A percentile compares a stretch with the other conserved stretches of the same genome.
These are phyloP conservation scores for Ogataea ganodermae DNA, from an alignment of 805 yeast species.

Conservation along the genomic window DNA sequence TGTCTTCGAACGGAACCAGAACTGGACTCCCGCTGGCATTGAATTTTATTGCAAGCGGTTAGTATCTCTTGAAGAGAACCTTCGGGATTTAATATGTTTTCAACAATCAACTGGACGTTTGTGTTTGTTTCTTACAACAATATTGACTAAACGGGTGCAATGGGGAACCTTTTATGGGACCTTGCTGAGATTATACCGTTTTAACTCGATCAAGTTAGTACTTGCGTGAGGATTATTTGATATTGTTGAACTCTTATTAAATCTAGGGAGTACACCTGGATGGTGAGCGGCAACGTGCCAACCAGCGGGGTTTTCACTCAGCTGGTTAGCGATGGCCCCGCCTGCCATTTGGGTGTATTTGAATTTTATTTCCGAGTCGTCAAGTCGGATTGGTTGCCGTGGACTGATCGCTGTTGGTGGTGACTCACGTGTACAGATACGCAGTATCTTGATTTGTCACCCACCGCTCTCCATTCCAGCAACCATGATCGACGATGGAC, in stretches of 20 bases:
- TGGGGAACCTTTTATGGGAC: slow-evolving; percentile 1
- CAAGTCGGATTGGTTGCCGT: no score
- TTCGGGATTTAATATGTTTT: slow-evolving; percentile 14
- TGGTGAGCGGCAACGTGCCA: slow-evolving; percentile 3
- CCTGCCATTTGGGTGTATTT: no score
- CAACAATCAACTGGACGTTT: slow-evolving; percentile 13
- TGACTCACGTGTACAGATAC: no score
- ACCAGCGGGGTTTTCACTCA: not conserved
- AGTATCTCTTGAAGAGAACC: slow-evolving; percentile 37
- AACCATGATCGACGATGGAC: no score
- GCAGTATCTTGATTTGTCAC: no score
- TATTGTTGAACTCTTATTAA: slow-evolving; percentile 37
- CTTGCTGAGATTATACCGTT: slow-evolving; percentile 74
- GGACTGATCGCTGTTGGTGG: no score
- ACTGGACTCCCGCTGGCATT: slow-evolving; percentile 78
- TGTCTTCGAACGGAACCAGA: slow-evolving; percentile 80
- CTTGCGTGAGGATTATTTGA: slow-evolving; percentile 75
- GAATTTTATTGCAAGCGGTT: slow-evolving; percentile 89
- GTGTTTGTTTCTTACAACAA: slow-evolving; percentile 24
- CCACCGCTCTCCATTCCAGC: no score
- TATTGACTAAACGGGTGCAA: slow-evolving; percentile 50
- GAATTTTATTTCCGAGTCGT: no score
- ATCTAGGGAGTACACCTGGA: slow-evolving; percentile 12
- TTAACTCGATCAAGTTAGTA: slow-evolving; percentile 76
- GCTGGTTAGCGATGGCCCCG: no score